Evolutionary conservation across 768 basidiomycete species (phyloP).

Genomic region (Bullera alba): DNA sequence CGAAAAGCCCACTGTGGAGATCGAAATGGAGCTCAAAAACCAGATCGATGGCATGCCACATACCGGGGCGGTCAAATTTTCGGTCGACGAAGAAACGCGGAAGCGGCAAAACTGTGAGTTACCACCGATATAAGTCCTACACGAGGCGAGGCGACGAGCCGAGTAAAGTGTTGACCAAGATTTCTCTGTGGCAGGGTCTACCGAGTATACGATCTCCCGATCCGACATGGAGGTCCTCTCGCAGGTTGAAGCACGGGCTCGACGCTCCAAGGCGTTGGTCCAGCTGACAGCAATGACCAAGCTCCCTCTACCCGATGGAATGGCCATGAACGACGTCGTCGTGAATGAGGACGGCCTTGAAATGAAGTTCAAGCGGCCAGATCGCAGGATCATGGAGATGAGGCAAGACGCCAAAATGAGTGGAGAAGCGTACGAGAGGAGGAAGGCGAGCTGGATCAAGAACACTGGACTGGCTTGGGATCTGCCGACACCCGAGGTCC

Average conservation of each 20-base stretch:
- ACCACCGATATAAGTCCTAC: conserved; percentile 8
- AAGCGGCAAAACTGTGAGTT: conserved; percentile 35
- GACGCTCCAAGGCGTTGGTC: conserved; percentile 4
- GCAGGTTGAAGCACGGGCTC: conserved; percentile 8
- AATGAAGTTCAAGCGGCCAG: conserved; percentile 15
- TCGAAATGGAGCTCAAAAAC: conserved; percentile 54
- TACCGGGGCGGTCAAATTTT: conserved; percentile 48
- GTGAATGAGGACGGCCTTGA: neutral
- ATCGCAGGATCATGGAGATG: conserved; percentile 8
- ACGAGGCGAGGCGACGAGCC: no score
- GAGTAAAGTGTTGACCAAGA: no score
- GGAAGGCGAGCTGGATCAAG: conserved; percentile 2
- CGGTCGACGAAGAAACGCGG: conserved; percentile 15
- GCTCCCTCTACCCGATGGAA: conserved; percentile 29
- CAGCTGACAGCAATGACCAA: conserved; percentile 22
- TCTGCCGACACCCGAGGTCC: no score
- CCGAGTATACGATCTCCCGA: conserved; percentile 55
- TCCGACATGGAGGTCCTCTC: conserved; percentile 6
- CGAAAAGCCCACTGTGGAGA: conserved; percentile 12
- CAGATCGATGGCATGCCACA: conserved; percentile 49
- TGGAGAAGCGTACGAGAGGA: conserved; percentile 19
- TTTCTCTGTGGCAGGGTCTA: conserved; percentile 52
- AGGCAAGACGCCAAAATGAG: conserved; percentile 18
- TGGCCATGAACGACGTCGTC: conserved; percentile 17
- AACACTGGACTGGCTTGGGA: no score